Base-by-base conservation (phyloP, 106 monocot genomes). In the Iris macrosiphon region DNA sequence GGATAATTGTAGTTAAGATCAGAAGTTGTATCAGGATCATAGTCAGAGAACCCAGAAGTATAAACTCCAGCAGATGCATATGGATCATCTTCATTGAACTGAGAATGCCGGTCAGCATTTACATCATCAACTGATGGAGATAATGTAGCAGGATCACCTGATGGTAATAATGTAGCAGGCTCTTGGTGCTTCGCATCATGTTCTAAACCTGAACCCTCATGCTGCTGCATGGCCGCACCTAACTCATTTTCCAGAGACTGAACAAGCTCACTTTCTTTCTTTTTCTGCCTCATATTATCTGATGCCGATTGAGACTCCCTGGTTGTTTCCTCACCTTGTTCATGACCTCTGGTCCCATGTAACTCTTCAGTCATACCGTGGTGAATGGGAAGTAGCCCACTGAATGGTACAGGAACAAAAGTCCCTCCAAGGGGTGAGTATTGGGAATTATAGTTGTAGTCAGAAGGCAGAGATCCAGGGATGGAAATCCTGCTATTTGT, bases 1-100 rank as follows among this genome's bases (percentile, higher is more conserved):
- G 53, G 67, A 57, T 81, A 72, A 38, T 60, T 59, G 45, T 64
- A 57, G 56, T 43, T 63, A 20, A 53, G 52, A 42, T 76, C 82
- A n/a, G n/a, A n/a, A 51, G 40, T 52, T 16, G 73, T 62, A 40
- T 77, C 81, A 52, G 75, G 58, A 14, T 90, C 86, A 70, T 62
- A 63, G n/a, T 81, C 75, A 40, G 89, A 79, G 55, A 60, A 80
- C 7, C 72, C 79, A 30, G 78, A 73, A 31, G 62, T 49, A 62
- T 77, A 63, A 52, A 63, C 70, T 55, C 70, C 79, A 45, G 67
- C 65, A 49, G 84, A 83, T 53, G 59, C 60, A 29, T 69, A 68
- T n/a, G 38, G 71, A 16, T 76, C 86, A 24, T 83, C 80, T 64
- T 82, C 75, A 67, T 76, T 73, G 35, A 61, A 61, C 20, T 74